Evolutionary conservation across 257 asterid species (phyloP).

Genomic region (Leonotis leonurus): DNA sequence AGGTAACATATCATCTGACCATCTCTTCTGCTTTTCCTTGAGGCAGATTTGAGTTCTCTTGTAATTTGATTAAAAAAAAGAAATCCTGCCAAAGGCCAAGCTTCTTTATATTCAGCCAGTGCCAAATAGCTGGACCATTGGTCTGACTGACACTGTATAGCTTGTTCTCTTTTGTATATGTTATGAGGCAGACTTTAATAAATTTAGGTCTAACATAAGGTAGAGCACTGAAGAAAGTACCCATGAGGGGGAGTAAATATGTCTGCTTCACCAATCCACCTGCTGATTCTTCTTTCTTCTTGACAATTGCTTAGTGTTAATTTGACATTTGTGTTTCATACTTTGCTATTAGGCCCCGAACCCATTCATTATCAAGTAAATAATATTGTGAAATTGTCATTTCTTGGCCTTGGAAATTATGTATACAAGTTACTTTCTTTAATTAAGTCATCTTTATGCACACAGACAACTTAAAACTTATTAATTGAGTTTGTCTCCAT

Average conservation of each 20-base stretch:
- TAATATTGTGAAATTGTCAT: not conserved
- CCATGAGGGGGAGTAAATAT: not conserved
- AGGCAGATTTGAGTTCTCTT: not conserved
- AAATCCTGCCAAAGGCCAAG: not conserved
- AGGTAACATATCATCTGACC: constrained; percentile 39
- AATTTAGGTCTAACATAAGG: not conserved
- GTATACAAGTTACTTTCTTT: not conserved
- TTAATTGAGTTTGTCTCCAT: constrained; percentile 10
- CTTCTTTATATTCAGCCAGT: constrained; percentile 1
- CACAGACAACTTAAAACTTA: constrained; percentile 9
- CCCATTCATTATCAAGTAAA: not conserved
- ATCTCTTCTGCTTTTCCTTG: not conserved
- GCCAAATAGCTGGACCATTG: not conserved
- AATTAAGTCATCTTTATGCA: not conserved
- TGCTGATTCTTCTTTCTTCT: constrained; percentile 2
- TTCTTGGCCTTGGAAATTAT: not conserved
- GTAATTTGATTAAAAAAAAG: not conserved
- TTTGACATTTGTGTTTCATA: not conserved
- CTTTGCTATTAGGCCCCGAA: not conserved
- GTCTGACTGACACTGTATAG: constrained; percentile 10
- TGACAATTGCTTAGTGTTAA: not conserved
- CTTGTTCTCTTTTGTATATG: not conserved
- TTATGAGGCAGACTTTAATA: not conserved
- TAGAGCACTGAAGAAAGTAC: not conserved
- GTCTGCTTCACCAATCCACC: not conserved